These are phyloP conservation scores for Buddleja alternifolia DNA, from an alignment of 257 asterid species.

Conservation along the genomic window DNA sequence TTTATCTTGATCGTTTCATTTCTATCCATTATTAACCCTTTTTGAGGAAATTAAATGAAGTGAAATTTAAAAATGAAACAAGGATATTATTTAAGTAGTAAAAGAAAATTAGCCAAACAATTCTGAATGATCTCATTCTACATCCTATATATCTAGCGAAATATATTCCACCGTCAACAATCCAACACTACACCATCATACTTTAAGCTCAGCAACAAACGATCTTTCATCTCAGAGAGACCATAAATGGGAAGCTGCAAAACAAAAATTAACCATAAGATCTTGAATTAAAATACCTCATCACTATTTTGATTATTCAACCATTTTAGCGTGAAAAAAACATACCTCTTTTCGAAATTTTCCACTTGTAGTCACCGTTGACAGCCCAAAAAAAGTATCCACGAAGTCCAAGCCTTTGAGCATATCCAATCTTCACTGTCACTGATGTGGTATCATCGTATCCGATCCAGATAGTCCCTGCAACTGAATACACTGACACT, in stretches of 20 bases:
- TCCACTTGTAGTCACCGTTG: conserved; percentile 58
- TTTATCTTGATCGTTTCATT: too few species aligned
- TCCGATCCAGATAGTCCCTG: conserved; percentile 72
- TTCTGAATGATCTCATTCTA: too few species aligned
- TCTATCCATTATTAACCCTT: too few species aligned
- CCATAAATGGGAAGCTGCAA: conserved; percentile 58
- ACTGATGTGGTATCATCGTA: conserved; percentile 61
- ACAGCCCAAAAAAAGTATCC: conserved; percentile 91
- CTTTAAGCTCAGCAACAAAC: background rate
- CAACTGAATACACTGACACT: conserved; percentile 66
- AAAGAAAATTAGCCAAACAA: too few species aligned
- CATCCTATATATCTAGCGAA: too few species aligned
- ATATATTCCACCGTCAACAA: too few species aligned
- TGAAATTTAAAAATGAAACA: too few species aligned
- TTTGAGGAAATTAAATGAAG: too few species aligned
- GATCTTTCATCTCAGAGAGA: background rate
- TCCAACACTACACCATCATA: background rate
- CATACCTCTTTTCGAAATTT: conserved; percentile 63
- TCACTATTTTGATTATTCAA: too few species aligned
- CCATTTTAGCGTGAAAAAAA: background rate
- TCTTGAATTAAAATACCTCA: background rate
- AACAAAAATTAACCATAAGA: background rate
- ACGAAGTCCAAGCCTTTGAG: conserved; percentile 50
- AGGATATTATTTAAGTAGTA: too few species aligned
- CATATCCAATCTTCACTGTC: conserved; percentile 47